These are phyloP conservation scores for Termitomyces sp. DNA, from an alignment of 768 basidiomycete genomes.

Conservation along the genomic window DNA sequence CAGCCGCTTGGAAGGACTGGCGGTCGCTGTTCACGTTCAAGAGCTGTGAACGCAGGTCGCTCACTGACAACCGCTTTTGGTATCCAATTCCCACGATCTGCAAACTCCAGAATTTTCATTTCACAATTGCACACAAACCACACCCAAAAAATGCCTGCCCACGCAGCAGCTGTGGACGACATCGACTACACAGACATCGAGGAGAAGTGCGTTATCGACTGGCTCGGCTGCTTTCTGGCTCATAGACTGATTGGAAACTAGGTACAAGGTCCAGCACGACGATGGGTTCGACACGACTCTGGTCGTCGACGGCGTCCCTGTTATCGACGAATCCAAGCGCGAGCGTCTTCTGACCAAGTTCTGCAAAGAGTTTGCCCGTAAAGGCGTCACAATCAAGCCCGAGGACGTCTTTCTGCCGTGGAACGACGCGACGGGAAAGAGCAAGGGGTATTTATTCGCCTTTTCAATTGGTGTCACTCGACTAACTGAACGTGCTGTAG, in stretches of 20 bases:
- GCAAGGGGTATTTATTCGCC: constrained; percentile 73
- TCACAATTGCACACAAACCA: not conserved
- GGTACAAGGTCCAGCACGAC: constrained; percentile 81
- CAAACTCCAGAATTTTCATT: not conserved
- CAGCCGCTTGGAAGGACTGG: not conserved
- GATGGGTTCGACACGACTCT: constrained; percentile 88
- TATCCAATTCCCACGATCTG: constrained; percentile 9
- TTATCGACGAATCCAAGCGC: constrained; percentile 82
- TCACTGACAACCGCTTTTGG: constrained; percentile 2
- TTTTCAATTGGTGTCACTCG: not conserved
- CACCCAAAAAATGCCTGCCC: constrained; percentile 37
- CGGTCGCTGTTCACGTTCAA: constrained; percentile 9
- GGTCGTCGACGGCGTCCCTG: constrained; percentile 88
- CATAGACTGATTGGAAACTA: constrained; percentile 23
- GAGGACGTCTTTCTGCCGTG: constrained; percentile 86
- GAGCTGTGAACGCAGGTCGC: not conserved
- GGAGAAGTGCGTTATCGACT: constrained; percentile 51
- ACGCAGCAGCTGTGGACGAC: constrained; percentile 53
- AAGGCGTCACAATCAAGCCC: constrained; percentile 69
- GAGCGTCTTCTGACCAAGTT: constrained; percentile 80
- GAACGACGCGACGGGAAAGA: constrained; percentile 76
- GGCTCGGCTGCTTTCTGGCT: not conserved
- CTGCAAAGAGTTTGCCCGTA: constrained; percentile 77
- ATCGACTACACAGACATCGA: constrained; percentile 91
- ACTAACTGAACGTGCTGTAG: constrained; percentile 35